Base-by-base conservation (phyloP, 257 asterid species). In the Solanum sitiens region DNA sequence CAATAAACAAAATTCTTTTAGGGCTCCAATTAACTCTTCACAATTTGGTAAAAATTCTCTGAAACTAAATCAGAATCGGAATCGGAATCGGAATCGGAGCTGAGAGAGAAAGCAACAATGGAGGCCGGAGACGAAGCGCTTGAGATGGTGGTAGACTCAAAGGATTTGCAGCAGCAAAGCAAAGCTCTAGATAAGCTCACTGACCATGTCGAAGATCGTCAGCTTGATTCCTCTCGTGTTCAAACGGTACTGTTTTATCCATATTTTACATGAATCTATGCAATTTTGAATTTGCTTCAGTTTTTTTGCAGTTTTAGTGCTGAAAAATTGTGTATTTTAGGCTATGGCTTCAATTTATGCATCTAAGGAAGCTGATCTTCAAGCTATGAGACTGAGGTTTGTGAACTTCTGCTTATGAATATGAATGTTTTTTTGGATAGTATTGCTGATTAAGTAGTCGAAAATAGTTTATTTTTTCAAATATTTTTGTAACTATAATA, bases 161-260 rank as follows among this genome's bases (percentile, higher is more conserved):
- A 97, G 89, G 99, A 96, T 88, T 87, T 94, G 91, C 99, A 97
- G 91, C 98, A 97, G 95, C 99, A 97, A 94, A 95, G 93, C 92
- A 97, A 97, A 89, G 99, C 99, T 13, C 88, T 97, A 74, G 99
- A 97, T 87, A 96, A 97, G 88, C 98, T 97, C 71, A 96, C 99
- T 27, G 99, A 96, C 89, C 98, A 98, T 86, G 99, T 97, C 79
- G 99, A 97, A 94, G 99, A 97, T 93, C 99, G 98, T 84, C 99
- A 97, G 89, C 99, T 97, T 86, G 96, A 97, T 88, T 97, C 99
- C 14, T 95, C 98, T 74, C 93, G 99, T 83, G 99, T 97, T 83
- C 99, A 97, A 90, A 98, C 94, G 92, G 98, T 96, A 45, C 25
- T 86, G 4, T 37, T 21, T 37, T 73, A 21, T 73, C 50, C 5